Conservation (phyloP, 176 grass and related monocot species). For the Aegilops sharonensis region DNA sequence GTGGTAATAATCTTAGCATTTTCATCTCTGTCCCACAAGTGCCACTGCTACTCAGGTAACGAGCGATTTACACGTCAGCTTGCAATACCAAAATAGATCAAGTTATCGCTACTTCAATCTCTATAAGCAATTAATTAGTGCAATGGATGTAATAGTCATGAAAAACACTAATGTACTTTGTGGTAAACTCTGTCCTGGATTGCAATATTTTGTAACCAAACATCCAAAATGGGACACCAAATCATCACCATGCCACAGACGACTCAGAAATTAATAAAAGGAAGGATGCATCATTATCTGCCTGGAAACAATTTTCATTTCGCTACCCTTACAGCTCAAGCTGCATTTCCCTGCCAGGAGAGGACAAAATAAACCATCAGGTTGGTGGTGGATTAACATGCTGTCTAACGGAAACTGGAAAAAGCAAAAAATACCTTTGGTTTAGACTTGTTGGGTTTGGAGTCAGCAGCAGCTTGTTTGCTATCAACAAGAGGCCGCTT, state of each 20-base stretch:
- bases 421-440: conserved; percentile 38
- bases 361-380: not conserved
- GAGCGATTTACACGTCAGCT: not conserved
- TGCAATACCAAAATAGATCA: not conserved
- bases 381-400: not conserved
- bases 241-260: conserved; percentile 17
- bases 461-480: conserved; percentile 42
- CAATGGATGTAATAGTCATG: too few relatives aligned
- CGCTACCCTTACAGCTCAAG: conserved; percentile 20
- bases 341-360: conserved; percentile 38
- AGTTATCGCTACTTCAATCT: not conserved
- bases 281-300: not conserved
- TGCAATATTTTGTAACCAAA: not conserved
- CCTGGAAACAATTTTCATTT: not conserved
- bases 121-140: not conserved
- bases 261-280: not conserved
- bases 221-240: conserved; percentile 8
- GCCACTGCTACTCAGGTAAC: not conserved
- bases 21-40: not conserved
- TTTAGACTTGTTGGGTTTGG: conserved; percentile 72
- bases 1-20: not conserved
- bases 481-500: conserved; percentile 54
- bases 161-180: not conserved
- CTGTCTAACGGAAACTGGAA: not conserved
- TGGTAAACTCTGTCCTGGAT: not conserved